Conservation (phyloP, 805 yeast species). For the Wickerhamiella bombiphila region DNA sequence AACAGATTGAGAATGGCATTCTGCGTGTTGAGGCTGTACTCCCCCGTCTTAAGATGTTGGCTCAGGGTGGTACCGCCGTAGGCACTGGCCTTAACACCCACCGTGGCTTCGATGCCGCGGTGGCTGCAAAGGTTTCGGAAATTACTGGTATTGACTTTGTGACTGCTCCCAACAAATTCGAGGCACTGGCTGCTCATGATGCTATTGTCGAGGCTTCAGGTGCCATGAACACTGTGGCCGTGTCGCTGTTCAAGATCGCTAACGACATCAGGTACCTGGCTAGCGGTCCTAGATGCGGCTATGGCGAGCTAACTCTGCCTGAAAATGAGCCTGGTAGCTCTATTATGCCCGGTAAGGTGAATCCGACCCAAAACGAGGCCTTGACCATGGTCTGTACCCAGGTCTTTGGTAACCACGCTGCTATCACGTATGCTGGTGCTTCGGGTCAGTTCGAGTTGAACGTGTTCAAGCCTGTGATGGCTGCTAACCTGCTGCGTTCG, state of each 20-base stretch:
- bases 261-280: slow-evolving; percentile 97
- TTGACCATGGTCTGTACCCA: slow-evolving; percentile 96
- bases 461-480: slow-evolving; percentile 95
- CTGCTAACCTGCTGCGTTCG: slow-evolving; percentile 76
- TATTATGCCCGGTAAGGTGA: slow-evolving; percentile 98
- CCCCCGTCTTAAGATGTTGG: slow-evolving; percentile 64
- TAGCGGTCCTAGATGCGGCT: slow-evolving; percentile 98
- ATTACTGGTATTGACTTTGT: slow-evolving; percentile 78
- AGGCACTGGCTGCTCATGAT: slow-evolving; percentile 97
- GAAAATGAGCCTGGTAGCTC: slow-evolving; percentile 99
- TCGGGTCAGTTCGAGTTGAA: slow-evolving; percentile 97
- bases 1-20: slow-evolving; percentile 83
- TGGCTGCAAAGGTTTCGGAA: slow-evolving; percentile 73
- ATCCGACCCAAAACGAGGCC: slow-evolving; percentile 99
- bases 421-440: slow-evolving; percentile 95
- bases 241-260: slow-evolving; percentile 87
- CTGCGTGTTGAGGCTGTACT: slow-evolving; percentile 66
- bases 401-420: slow-evolving; percentile 91
- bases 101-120: slow-evolving; percentile 73
- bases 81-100: slow-evolving; percentile 96
- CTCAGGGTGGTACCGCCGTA: slow-evolving; percentile 99
- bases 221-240: slow-evolving; percentile 89
- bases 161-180: slow-evolving; percentile 98
- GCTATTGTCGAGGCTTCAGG: slow-evolving; percentile 97
- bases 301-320: slow-evolving; percentile 88